Base-by-base conservation (phyloP, 352 stramenopile species). In the Phytophthora europaea region DNA sequence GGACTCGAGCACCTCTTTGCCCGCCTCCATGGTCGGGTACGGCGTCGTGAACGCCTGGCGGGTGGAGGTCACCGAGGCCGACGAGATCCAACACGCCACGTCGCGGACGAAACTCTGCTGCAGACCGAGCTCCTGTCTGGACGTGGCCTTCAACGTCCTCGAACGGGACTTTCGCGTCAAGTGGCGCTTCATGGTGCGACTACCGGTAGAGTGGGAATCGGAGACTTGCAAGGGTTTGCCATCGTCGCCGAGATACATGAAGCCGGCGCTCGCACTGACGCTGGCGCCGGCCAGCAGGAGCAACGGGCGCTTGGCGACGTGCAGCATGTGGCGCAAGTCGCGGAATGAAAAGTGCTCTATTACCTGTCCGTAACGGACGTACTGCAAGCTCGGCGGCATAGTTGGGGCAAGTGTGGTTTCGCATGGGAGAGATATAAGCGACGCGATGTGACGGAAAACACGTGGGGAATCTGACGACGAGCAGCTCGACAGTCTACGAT, bases 31-130 rank as follows among this genome's bases (percentile, higher is more conserved):
- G 33, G 65, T 52, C 33, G 48, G 6, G 33, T 73, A 67, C 40
- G 47, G 53, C 1, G 57, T 83, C 56, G 87, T 77, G 51, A 91
- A 85, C 54, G 84, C 82, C 61, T 87, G 82, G 5, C 81, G 80
- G 6, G 85, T 82, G 2, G 84, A 85, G 36, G 79, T 84, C 23
- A 94, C 85, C 2, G 79, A 90, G 50, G 81, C 81, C 0, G 82
- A 89, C 28, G 87, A 90, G 38, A 91, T 75, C 76, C 82, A 90
- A 58, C 85, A 91, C 33, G 84, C 87, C 40, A 94, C 62, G 48
- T 94, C 84, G 50, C 87, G 83, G 26, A 78, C 75, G 31, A 89
- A 69, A 76, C 87, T 94, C 75, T 94, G 87, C 52, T 93, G 84
- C 65, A 92, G 75, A 10, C 84, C 85, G 13, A 93, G 72, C 48